phyloP scores from a whole-genome alignment of 129 eudicot species.

The Helianthus tuberosus region DNA sequence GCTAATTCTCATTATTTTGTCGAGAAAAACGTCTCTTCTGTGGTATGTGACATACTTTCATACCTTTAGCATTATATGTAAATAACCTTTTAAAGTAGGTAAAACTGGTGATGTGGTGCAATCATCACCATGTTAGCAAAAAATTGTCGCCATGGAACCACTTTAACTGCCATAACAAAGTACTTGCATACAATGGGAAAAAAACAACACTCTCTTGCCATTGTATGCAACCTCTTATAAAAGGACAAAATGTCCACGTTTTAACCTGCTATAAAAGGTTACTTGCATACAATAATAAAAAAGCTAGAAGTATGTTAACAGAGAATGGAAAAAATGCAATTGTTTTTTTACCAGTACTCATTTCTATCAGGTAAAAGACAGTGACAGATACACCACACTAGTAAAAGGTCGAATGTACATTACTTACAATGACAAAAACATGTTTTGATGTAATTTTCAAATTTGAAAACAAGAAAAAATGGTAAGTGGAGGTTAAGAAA shows the following conservation, averaged over 20 bases:
- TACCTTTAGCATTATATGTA: not conserved
- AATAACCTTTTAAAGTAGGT: no score
- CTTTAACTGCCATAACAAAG: not conserved
- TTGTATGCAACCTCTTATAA: no score
- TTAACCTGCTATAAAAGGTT: no score
- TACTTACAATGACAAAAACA: not conserved
- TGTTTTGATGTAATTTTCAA: slow-evolving; percentile 5
- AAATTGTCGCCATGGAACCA: not conserved
- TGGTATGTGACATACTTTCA: not conserved
- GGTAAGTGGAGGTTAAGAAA: slow-evolving; percentile 30
- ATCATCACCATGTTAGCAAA: not conserved
- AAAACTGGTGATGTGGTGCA: no score
- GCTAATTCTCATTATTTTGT: not conserved
- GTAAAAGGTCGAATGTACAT: not conserved
- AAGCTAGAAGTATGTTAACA: no score
- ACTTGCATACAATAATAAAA: no score
- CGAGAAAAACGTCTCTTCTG: no score
- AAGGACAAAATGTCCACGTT: no score
- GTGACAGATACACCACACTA: not conserved
- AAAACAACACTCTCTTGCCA: not conserved
- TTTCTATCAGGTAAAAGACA: not conserved
- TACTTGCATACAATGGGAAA: not conserved
- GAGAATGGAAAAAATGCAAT: no score
- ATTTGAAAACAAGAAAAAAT: slow-evolving; percentile 12
- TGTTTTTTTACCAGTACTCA: no score